Evolutionary conservation across 75 land plant genomes (phyloP).

Genomic region (Cupressus sempervirens): DNA sequence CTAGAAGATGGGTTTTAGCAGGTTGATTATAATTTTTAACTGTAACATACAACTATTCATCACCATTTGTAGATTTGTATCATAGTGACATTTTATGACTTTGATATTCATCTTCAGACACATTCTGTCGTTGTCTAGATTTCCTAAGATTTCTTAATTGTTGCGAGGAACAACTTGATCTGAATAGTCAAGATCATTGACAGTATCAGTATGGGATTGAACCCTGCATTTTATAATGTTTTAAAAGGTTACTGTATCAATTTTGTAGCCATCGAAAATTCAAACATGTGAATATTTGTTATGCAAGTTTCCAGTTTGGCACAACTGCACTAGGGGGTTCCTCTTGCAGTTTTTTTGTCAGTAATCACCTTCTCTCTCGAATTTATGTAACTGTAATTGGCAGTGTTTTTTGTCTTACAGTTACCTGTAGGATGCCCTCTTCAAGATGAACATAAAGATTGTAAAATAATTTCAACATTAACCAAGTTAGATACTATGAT

Average conservation of each 20-base stretch:
- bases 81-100: background rate
- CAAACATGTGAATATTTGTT: background rate
- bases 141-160: background rate
- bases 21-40: conserved; percentile 4
- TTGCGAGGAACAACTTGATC: background rate
- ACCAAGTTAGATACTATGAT: background rate
- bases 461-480: background rate
- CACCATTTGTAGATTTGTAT: background rate
- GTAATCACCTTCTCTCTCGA: background rate
- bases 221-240: background rate
- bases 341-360: background rate
- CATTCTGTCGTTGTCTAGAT: background rate
- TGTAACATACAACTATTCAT: background rate
- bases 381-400: background rate
- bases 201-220: no score
- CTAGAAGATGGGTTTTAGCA: background rate
- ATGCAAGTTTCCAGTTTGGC: no score
- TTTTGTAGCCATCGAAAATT: background rate
- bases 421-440: background rate
- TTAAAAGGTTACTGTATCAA: background rate
- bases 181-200: background rate
- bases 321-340: no score
- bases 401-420: background rate
- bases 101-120: background rate
- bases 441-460: background rate